These are phyloP conservation scores for Mimosa bimucronata DNA, from an alignment of 306 rosid species.

Conservation along the genomic window DNA sequence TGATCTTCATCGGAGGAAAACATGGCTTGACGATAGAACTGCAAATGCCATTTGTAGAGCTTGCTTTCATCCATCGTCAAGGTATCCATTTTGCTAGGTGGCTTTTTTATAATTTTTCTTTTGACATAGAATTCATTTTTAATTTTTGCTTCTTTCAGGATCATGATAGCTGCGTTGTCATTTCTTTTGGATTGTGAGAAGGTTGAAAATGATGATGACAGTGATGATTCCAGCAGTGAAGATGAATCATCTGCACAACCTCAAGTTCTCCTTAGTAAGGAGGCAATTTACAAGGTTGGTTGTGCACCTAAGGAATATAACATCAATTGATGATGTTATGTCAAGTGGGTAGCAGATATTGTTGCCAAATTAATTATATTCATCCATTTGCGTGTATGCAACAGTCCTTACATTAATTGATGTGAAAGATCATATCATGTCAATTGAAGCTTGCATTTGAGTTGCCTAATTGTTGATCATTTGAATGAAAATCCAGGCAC, in stretches of 20 bases:
- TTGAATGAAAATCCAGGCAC: conserved; percentile 58
- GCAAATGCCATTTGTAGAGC: conserved; percentile 90
- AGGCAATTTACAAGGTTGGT: conserved; percentile 78
- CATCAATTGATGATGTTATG: not conserved
- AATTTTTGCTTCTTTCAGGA: conserved; percentile 54
- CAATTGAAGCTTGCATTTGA: conserved; percentile 6
- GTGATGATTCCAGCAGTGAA: conserved; percentile 72
- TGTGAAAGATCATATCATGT: not conserved
- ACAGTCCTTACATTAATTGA: conserved; percentile 13
- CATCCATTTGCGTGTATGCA: not conserved
- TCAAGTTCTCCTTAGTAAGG: conserved; percentile 64
- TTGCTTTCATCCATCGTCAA: conserved; percentile 71
- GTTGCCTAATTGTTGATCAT: conserved; percentile 9
- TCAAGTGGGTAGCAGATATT: conserved; percentile 16
- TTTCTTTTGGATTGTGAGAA: conserved; percentile 91
- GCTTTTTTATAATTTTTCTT: conserved; percentile 13
- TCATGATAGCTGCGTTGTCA: conserved; percentile 76
- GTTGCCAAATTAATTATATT: not conserved
- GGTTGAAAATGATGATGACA: conserved; percentile 68
- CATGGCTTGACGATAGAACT: conserved; percentile 89
- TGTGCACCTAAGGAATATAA: not conserved
- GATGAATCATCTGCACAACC: conserved; percentile 58
- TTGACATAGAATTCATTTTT: conserved; percentile 5
- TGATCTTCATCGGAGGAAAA: conserved; percentile 77
- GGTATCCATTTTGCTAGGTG: conserved; percentile 46